These are phyloP conservation scores for Gymnopus androsaceus DNA, from an alignment of 1,284 basidiomycete species.

Conservation along the genomic window DNA sequence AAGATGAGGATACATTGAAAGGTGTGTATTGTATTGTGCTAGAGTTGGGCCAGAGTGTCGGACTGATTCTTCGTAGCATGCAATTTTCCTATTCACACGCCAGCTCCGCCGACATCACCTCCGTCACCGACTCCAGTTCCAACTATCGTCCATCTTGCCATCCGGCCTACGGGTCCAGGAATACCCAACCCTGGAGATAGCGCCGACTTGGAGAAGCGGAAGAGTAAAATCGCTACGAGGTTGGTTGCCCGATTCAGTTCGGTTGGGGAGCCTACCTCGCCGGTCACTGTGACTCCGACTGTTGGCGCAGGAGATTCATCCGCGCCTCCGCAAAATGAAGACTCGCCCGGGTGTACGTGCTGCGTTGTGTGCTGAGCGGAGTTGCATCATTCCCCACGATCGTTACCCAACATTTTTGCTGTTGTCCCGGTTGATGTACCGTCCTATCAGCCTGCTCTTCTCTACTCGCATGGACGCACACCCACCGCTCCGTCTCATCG, in stretches of 20 bases:
- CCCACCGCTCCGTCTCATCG: no score
- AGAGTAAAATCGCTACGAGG: slow-evolving; percentile 29
- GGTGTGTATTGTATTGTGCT: slow-evolving; percentile 47
- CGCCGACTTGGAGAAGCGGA: slow-evolving; percentile 59
- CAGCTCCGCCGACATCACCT: slow-evolving; percentile 25
- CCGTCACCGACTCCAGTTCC: slow-evolving; percentile 38
- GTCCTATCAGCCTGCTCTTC: no score
- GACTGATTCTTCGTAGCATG: slow-evolving; percentile 33
- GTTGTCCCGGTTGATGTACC: no score
- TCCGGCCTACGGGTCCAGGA: slow-evolving; percentile 55
- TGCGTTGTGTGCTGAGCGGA: neutral
- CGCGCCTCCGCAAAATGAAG: neutral
- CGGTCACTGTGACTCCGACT: neutral
- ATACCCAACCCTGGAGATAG: slow-evolving; percentile 45
- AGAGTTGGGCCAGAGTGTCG: slow-evolving; percentile 2
- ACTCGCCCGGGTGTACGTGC: neutral
- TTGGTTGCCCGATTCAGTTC: slow-evolving; percentile 7
- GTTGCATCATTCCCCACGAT: no score
- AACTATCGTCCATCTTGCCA: slow-evolving; percentile 81
- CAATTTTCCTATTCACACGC: slow-evolving; percentile 45
- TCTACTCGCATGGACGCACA: no score
- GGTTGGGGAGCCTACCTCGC: neutral
- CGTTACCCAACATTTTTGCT: neutral
- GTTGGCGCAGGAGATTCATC: neutral
- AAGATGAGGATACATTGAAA: slow-evolving; percentile 78